Evolutionary conservation across 2,329 filamentous ascomycete genomes (phyloP).

Genomic region (Fusarium armeniacum): DNA sequence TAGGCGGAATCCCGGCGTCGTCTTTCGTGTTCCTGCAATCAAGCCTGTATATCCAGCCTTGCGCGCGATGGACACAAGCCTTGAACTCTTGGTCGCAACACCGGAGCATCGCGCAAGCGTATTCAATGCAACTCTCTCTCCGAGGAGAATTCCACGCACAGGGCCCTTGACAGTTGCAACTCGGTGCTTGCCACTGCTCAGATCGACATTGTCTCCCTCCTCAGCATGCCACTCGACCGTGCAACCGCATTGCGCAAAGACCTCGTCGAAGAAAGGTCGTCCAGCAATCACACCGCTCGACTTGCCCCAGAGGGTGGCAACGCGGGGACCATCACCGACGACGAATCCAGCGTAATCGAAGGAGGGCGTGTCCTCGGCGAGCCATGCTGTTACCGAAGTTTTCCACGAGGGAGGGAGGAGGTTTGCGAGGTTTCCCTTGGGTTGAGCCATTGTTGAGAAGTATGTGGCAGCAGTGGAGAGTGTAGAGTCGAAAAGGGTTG

Average conservation of each 20-base stretch:
- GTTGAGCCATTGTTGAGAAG: slow-evolving; percentile 34
- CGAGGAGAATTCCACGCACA: slow-evolving; percentile 83
- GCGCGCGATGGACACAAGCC: slow-evolving; percentile 69
- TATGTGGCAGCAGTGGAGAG: not conserved
- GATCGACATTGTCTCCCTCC: slow-evolving; percentile 79
- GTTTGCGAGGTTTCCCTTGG: slow-evolving; percentile 68
- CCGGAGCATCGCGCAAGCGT: slow-evolving; percentile 91
- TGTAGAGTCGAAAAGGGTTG: not conserved
- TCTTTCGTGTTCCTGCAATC: slow-evolving; percentile 96
- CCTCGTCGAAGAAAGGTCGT: slow-evolving; percentile 94
- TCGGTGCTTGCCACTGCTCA: slow-evolving; percentile 67
- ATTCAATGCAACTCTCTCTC: slow-evolving; percentile 93
- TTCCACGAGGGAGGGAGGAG: slow-evolving; percentile 91
- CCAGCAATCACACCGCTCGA: slow-evolving; percentile 87
- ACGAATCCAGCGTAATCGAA: slow-evolving; percentile 99
- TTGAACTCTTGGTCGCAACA: slow-evolving; percentile 78
- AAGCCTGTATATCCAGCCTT: slow-evolving; percentile 82
- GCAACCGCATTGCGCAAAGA: slow-evolving; percentile 91
- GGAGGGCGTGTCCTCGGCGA: slow-evolving; percentile 94
- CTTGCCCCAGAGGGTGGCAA: slow-evolving; percentile 77
- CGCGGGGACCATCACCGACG: slow-evolving; percentile 78
- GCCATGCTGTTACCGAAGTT: slow-evolving; percentile 83
- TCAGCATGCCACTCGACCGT: slow-evolving; percentile 87
- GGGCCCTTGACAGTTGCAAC: slow-evolving; percentile 90
- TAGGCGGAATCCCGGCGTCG: slow-evolving; percentile 92